phyloP scores from a whole-genome alignment of 495 filamentous ascomycete genomes.

The Pseudevernia furfuracea region DNA sequence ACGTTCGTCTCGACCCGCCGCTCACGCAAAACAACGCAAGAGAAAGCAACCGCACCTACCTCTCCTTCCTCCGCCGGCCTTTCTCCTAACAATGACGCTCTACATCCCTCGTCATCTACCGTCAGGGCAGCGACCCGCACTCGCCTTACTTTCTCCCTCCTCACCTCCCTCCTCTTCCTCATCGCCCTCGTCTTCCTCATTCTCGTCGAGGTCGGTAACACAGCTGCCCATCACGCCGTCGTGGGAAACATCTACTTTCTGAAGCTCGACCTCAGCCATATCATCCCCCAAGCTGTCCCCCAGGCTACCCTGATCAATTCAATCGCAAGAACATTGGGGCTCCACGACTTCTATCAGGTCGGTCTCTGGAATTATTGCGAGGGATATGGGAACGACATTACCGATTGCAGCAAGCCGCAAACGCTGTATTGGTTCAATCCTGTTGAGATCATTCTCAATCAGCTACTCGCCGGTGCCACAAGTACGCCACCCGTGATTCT shows the following conservation, averaged over 20 bases:
- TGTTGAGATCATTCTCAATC: slow-evolving; percentile 64
- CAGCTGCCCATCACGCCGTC: slow-evolving; percentile 45
- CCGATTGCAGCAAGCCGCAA: slow-evolving; percentile 59
- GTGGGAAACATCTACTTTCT: slow-evolving; percentile 71
- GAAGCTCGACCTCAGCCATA: slow-evolving; percentile 71
- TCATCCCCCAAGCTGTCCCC: slow-evolving; percentile 68
- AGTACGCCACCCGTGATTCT: slow-evolving; percentile 39
- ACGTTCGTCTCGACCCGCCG: slow-evolving; percentile 19
- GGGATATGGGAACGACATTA: slow-evolving; percentile 70
- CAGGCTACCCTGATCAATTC: slow-evolving; percentile 74
- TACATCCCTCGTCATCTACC: slow-evolving; percentile 25
- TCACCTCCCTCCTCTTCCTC: slow-evolving; percentile 64
- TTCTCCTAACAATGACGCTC: background rate
- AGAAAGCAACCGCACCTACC: slow-evolving; percentile 12
- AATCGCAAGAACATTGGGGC: slow-evolving; percentile 77
- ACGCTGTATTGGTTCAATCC: slow-evolving; percentile 86
- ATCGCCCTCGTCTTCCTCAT: slow-evolving; percentile 69
- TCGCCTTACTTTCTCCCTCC: slow-evolving; percentile 45
- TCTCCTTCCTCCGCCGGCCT: background rate
- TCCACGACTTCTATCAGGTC: slow-evolving; percentile 92
- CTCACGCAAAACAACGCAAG: slow-evolving; percentile 19
- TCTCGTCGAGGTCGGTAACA: slow-evolving; percentile 69
- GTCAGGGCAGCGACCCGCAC: slow-evolving; percentile 49
- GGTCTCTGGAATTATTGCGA: slow-evolving; percentile 88
- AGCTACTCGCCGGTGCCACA: slow-evolving; percentile 73